Base-by-base conservation (phyloP, 2,329 filamentous ascomycete species). In the Colletotrichum horii region DNA sequence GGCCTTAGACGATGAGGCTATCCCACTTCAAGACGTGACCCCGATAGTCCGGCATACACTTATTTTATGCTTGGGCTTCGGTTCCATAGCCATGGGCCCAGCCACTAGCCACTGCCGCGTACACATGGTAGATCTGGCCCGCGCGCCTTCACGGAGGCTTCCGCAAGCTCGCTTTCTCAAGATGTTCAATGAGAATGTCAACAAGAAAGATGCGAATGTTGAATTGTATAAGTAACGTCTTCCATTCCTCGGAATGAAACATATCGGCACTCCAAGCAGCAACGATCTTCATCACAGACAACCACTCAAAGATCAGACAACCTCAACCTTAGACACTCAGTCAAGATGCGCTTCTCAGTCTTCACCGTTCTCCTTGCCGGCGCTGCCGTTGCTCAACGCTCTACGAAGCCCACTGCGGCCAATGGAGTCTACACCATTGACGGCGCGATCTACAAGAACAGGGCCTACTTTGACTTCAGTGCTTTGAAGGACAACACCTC, bases 401-500 rank as follows among this genome's bases (percentile, higher is more conserved):
- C 71, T 5, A 5, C 48, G 12, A 70, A 70, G 71, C 66, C 66
- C 4, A 28, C 43, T 11, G n/a, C 43, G 3, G 26, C 26, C 32
- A 70, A 64, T 6, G 43, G 69, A 30, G 19, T 55, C 30, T 75
- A 38, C 69, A 30, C n/a, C 55, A 43, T 75, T 22, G 8, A 30
- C 38, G 24, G 28, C 26, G 36, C 56, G 38, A 6, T 12, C 52
- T 69, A 60, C 34, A 69, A 43, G 60, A 73, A 73, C 73, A 38
- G 62, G 6, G 28, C 24, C n/a, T 64, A 36, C 62, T 75, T 70
- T 24, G 62, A 75, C 62, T 75, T 75, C 19, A 58, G 69, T 19
- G 34, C 2, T 15, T 26, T 75, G 34, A 16, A 52, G 6, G 61
- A 75, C 52, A 26, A 28, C 19, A 16, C 69, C 24, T 24, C 16